These are phyloP conservation scores for Raffaelea ambrosiae DNA, from an alignment of 2,329 filamentous ascomycete species.

Conservation along the genomic window DNA sequence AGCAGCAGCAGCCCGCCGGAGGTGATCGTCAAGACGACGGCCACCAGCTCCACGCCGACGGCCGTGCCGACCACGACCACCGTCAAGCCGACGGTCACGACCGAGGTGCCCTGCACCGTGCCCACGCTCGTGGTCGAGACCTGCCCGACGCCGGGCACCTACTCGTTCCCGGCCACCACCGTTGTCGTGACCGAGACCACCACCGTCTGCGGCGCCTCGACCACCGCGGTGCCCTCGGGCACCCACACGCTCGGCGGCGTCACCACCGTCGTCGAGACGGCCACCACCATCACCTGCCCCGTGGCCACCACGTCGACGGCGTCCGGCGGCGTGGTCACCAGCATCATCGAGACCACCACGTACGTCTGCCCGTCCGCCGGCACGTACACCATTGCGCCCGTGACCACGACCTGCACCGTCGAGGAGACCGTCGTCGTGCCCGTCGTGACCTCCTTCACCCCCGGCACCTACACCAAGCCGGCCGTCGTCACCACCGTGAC, in stretches of 20 bases:
- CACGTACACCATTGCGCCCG: constrained; percentile 66
- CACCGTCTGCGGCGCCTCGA: constrained; percentile 56
- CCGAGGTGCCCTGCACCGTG: constrained; percentile 29
- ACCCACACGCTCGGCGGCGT: constrained; percentile 64
- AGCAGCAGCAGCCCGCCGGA: no score
- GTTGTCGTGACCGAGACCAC: constrained; percentile 58
- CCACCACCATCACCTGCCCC: constrained; percentile 62
- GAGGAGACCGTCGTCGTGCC: constrained; percentile 55
- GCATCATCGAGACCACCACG: constrained; percentile 59
- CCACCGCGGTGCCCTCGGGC: constrained; percentile 54
- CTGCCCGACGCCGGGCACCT: constrained; percentile 60
- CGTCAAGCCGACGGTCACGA: constrained; percentile 20
- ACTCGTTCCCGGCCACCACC: constrained; percentile 68
- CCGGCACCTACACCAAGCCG: constrained; percentile 66
- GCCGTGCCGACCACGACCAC: neutral
- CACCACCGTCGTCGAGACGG: constrained; percentile 58
- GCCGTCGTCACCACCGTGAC: constrained; percentile 60
- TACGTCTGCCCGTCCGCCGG: constrained; percentile 49
- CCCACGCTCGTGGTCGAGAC: constrained; percentile 44
- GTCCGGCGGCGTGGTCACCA: constrained; percentile 51
- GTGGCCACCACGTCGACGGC: constrained; percentile 56
- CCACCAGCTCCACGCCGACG: neutral
- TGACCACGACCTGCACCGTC: constrained; percentile 44
- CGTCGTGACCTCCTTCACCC: constrained; percentile 52
- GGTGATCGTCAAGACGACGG: neutral